Evolutionary conservation across 768 basidiomycete species (phyloP).

Genomic region (Suillus alpinus): DNA sequence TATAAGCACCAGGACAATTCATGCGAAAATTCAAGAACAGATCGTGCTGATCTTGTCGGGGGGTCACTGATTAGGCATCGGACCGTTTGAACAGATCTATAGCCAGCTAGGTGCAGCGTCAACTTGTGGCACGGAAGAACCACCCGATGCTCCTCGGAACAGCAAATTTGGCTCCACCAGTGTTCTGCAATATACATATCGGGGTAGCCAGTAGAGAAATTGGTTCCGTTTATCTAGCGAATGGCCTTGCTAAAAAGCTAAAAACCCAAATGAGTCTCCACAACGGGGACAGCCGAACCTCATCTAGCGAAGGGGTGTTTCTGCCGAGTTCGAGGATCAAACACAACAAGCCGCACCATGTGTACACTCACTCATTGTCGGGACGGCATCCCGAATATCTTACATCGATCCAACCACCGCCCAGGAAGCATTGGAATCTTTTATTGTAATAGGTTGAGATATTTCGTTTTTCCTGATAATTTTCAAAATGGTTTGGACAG

Average conservation of each 20-base stretch:
- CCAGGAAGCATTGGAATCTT: background rate
- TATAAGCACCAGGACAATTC: slow-evolving; percentile 22
- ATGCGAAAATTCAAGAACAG: slow-evolving; percentile 20
- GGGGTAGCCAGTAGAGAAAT: slow-evolving; percentile 14
- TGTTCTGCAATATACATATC: slow-evolving; percentile 19
- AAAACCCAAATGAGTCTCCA: slow-evolving; percentile 34
- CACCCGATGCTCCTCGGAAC: slow-evolving; percentile 30
- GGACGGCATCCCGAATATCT: slow-evolving; percentile 23
- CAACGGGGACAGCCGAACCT: slow-evolving; percentile 20
- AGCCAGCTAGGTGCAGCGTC: slow-evolving; percentile 17
- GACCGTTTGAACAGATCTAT: slow-evolving; percentile 20
- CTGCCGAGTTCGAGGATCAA: slow-evolving; percentile 20
- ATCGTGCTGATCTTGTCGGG: slow-evolving; percentile 23
- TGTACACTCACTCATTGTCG: slow-evolving; percentile 16
- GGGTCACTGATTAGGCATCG: slow-evolving; percentile 23
- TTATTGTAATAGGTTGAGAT: background rate
- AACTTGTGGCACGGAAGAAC: slow-evolving; percentile 24
- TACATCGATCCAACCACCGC: background rate
- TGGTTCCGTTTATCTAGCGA: slow-evolving; percentile 17
- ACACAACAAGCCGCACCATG: slow-evolving; percentile 12
- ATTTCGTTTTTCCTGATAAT: background rate
- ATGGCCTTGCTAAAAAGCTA: slow-evolving; percentile 28
- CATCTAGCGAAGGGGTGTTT: slow-evolving; percentile 14
- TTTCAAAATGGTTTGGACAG: background rate
- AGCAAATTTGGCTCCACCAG: slow-evolving; percentile 26